Evolutionary conservation across 2,329 filamentous ascomycete genomes (phyloP), one percentile per base, ranked within the genome.

Genomic region (Colletotrichum liaoningense): DNA sequence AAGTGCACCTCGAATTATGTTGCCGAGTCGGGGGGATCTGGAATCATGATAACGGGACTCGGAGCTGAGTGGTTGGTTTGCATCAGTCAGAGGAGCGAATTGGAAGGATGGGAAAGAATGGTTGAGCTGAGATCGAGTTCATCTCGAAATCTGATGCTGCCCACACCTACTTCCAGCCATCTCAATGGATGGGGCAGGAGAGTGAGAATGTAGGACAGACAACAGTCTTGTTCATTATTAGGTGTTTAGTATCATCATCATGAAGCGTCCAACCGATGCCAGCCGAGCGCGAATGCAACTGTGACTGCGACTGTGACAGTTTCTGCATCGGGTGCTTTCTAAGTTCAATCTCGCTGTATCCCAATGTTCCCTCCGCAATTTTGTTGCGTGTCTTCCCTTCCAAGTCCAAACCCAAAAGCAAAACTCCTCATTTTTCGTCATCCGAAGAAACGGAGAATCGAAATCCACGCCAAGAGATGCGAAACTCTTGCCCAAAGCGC

Each of bases 401-500:
- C 38, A 42, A 42, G 38, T 12, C 14, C 38, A 7, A 42, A 42
- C 16, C 38, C 38, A 19, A 42, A 42, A 42, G 16, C 38, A 12
- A 42, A 57, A 28, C n/a, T 46, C 33, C 54, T 9, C 38, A 26
- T 56, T 26, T 24, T 58, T 56, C 52, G 35, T 57, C 67, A 55
- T 58, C 71, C 60, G 67, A 73, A 70, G 33, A 62, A 28, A 55
- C 56, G 35, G 26, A 57, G 38, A 65, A 35, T 8, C 6, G 19
- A 65, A 65, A 65, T 19, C 63, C 60, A 66, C 62, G 56, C 56
- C 67, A 62, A 62, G 56, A 73, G 55, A 66, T 42, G 28, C 60
- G 35, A 70, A 63, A 65, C 56, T 62, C 49, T 52, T 65, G 71
- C 71, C 71, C 71, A 73, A 73, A 73, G 67, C 71, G 67, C 71